Evolutionary conservation across 495 filamentous ascomycete genomes (phyloP).

Genomic region (Hypoxylon trugodes): DNA sequence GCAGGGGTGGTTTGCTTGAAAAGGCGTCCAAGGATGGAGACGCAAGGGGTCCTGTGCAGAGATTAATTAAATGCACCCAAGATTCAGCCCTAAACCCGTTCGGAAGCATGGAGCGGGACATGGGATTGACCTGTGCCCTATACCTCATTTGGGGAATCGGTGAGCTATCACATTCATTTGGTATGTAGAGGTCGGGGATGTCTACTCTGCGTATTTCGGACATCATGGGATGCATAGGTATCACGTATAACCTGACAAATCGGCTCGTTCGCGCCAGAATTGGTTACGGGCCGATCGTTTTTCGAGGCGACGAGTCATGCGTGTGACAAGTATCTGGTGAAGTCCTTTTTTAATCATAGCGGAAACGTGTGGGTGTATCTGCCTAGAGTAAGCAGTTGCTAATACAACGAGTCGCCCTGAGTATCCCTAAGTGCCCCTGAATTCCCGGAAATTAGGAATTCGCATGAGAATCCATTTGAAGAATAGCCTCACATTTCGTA

Average conservation of each 20-base stretch:
- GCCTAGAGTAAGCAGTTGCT: constrained; percentile 27
- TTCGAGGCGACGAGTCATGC: constrained; percentile 4
- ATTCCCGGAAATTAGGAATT: constrained; percentile 1
- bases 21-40: constrained; percentile 20
- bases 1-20: constrained; percentile 29
- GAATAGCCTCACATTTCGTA: constrained; percentile 11
- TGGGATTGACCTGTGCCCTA: constrained; percentile 22
- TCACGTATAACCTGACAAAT: constrained; percentile 17
- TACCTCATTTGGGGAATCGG: constrained; percentile 32
- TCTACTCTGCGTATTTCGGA: constrained; percentile 22
- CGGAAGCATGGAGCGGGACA: constrained; percentile 34
- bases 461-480: constrained; percentile 26
- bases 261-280: constrained; percentile 4
- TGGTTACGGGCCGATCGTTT: constrained; percentile 26
- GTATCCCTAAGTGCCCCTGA: constrained; percentile 4
- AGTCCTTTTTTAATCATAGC: neutral
- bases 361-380: constrained; percentile 16
- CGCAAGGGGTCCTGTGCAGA: constrained; percentile 24
- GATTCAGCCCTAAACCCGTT: constrained; percentile 42
- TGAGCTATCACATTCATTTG: constrained; percentile 29
- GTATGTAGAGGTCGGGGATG: constrained; percentile 9
- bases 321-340: neutral
- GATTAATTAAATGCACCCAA: constrained; percentile 28
- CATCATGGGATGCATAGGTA: constrained; percentile 15
- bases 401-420: neutral